Percentiles rank a stretch among this genome's conserved stretches.
These are phyloP conservation scores for Gossypium schwendimanii DNA, from an alignment of 441 rosid genomes.

Conservation along the genomic window DNA sequence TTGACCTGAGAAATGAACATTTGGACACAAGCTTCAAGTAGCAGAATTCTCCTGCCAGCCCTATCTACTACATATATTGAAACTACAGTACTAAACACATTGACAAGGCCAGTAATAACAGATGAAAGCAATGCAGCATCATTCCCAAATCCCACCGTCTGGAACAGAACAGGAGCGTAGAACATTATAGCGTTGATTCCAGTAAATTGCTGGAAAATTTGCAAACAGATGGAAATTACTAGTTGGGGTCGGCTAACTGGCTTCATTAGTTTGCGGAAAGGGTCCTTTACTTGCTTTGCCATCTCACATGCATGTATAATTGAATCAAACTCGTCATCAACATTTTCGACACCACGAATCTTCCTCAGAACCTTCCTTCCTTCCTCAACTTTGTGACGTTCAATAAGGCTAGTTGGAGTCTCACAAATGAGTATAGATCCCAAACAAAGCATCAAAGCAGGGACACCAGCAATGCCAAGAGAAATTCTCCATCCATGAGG, in stretches of 20 bases:
- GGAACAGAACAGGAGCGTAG: constrained; percentile 15
- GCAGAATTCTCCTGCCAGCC: constrained; percentile 16
- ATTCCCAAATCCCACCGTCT: constrained; percentile 9
- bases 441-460: constrained; percentile 33
- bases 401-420: constrained; percentile 62
- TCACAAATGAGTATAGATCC: constrained; percentile 49
- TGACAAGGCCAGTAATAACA: constrained; percentile 14
- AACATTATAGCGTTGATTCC: constrained; percentile 19
- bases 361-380: constrained; percentile 38
- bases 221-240: constrained; percentile 38
- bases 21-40: constrained; percentile 36
- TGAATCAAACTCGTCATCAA: constrained; percentile 40
- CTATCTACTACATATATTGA: constrained; percentile 7
- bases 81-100: constrained; percentile 3
- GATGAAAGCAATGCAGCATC: constrained; percentile 8
- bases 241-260: constrained; percentile 39
- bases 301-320: constrained; percentile 35
- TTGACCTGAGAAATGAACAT: constrained; percentile 30
- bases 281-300: constrained; percentile 35
- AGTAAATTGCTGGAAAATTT: constrained; percentile 22
- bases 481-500: constrained; percentile 58
- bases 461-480: constrained; percentile 43
- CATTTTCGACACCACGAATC: constrained; percentile 47
- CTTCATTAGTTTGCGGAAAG: constrained; percentile 38
- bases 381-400: constrained; percentile 29